Base-by-base conservation (phyloP, 2,329 filamentous ascomycete genomes). In the Aureobasidium leucospermi region DNA sequence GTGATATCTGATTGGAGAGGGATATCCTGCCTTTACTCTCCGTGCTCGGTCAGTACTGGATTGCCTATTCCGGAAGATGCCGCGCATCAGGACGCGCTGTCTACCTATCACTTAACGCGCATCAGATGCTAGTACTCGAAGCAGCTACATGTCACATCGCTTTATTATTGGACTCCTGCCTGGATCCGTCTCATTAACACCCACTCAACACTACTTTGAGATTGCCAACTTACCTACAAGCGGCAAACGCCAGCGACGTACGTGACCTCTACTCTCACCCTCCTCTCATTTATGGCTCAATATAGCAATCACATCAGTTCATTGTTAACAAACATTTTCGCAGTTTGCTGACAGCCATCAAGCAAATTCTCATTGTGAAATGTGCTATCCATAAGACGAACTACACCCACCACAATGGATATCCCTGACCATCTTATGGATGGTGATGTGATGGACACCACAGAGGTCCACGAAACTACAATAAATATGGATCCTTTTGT, bases 391-490 rank as follows among this genome's bases (percentile, higher is more conserved):
- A 46, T 7, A 46, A 34, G 19, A 45, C 42, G 28, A 23, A 28
- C 39, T 8, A 42, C 39, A 42, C 11, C 39, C 39, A 13, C 19
- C 34, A 41, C 9, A 6, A 58, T 59, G 57, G 57, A 59, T 29
- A 29, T 48, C 19, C 9, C 31, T 5, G 39, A 52, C 38, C 57
- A 59, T 34, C 32, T 51, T 4, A 59, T 59, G 46, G 57, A 52
- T 34, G 56, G 56, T 6, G 49, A 48, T 41, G 29, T 58, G 3
- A 53, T 53, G 34, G 55, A 58, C 42, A 58, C 55, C 1, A 58
- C 55, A 16, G 55, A 58, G 28, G n/a, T 19, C 11, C 45, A 42
- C n/a, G 15, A 42, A 7, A 19, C 13, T n/a, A 42, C 42, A 10
- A 29, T 10, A 11, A 29, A 8, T 28, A 46, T 48, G 43, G 55